Percentiles rank a stretch among this genome's conserved stretches.
Conservation (phyloP, 106 monocot genomes). For the Cymbidium sinense region DNA sequence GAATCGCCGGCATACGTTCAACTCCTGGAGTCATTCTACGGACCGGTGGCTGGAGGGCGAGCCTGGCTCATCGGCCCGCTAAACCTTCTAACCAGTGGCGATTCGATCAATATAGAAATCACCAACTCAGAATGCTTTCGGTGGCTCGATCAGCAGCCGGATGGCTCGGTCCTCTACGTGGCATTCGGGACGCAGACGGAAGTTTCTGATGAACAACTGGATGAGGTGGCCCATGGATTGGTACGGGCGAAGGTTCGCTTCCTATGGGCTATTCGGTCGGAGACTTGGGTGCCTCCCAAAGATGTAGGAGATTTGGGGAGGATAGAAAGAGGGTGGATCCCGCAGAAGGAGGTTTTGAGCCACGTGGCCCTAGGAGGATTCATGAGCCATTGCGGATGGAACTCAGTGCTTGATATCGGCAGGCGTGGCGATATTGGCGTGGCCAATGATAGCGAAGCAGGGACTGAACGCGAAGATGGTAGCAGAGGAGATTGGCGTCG, state of each 20-base stretch:
- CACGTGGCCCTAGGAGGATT: slow-evolving; percentile 33
- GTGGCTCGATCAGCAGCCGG: slow-evolving; percentile 11
- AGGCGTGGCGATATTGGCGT: slow-evolving; percentile 42
- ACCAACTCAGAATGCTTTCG: not conserved
- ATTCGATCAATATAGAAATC: not conserved
- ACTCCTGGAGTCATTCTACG: not conserved
- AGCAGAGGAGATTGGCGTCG: slow-evolving; percentile 22
- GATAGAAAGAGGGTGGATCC: slow-evolving; percentile 28
- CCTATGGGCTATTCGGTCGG: slow-evolving; percentile 33
- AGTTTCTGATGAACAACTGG: slow-evolving; percentile 18
- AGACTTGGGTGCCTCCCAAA: slow-evolving; percentile 23
- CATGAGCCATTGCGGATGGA: slow-evolving; percentile 70
- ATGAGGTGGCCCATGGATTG: slow-evolving; percentile 31
- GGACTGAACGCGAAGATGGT: slow-evolving; percentile 38
- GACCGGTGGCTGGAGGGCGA: slow-evolving; percentile 5
- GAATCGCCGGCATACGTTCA: not conserved
- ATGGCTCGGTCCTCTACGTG: slow-evolving; percentile 31
- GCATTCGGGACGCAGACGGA: slow-evolving; percentile 40
- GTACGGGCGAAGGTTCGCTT: slow-evolving; percentile 6
- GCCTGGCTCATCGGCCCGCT: slow-evolving; percentile 17
- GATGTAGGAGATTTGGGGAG: not conserved
- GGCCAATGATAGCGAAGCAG: slow-evolving; percentile 59
- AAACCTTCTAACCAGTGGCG: not conserved
- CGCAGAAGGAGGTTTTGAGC: slow-evolving; percentile 20
- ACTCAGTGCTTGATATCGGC: slow-evolving; percentile 44